Conservation (phyloP, 768 basidiomycete genomes). For the Ephemerocybe angulata region DNA sequence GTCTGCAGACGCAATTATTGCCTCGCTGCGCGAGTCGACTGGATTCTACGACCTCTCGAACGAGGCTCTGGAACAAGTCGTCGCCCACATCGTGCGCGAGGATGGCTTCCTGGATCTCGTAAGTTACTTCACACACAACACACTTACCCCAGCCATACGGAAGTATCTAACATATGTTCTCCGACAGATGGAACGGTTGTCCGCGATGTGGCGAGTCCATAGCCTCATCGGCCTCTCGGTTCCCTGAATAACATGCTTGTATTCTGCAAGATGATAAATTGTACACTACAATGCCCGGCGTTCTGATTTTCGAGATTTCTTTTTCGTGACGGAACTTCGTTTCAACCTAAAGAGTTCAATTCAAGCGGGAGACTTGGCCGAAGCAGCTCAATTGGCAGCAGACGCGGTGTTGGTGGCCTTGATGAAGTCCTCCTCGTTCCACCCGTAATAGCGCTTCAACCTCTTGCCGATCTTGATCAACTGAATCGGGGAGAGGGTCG, state of each 20-base stretch:
- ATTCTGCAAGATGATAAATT: neutral
- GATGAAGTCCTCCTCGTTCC: slow-evolving; percentile 49
- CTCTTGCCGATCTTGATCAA: slow-evolving; percentile 54
- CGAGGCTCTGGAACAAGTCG: slow-evolving; percentile 49
- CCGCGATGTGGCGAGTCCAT: slow-evolving; percentile 16
- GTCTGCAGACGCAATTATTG: neutral
- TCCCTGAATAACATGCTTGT: neutral
- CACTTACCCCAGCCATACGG: no score
- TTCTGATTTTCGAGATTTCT: no score
- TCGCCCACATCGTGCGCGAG: slow-evolving; percentile 63
- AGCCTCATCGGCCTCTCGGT: slow-evolving; percentile 1
- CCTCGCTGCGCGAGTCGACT: slow-evolving; percentile 40
- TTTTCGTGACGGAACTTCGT: no score
- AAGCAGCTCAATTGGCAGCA: neutral
- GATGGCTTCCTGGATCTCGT: slow-evolving; percentile 79
- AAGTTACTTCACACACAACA: slow-evolving; percentile 16
- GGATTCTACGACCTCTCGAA: slow-evolving; percentile 53
- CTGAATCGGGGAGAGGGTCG: slow-evolving; percentile 50
- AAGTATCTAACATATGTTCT: no score
- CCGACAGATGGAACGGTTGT: slow-evolving; percentile 15
- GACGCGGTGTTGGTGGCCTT: slow-evolving; percentile 10
- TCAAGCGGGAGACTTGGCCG: no score
- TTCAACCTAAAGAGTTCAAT: no score
- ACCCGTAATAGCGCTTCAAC: slow-evolving; percentile 63
- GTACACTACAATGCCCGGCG: no score